Evolutionary conservation across 257 asterid genomes (phyloP), one percentile per base, ranked within the genome.

Genomic region (Jaltomata sinuosa): DNA sequence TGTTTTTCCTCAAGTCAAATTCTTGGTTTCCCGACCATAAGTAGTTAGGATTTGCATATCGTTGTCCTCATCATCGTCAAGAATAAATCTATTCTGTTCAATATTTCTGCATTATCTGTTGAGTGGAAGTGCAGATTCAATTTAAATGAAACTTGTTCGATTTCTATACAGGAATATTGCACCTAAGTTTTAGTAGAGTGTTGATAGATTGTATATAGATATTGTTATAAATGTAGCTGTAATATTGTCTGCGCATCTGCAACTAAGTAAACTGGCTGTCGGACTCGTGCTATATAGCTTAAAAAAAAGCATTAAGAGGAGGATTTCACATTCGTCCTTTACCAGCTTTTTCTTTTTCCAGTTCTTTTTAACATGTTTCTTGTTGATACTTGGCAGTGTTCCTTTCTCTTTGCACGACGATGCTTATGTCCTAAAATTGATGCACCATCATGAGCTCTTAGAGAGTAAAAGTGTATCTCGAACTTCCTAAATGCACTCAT

Each of bases 381-480:
- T 54, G 53, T 80, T 31, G 67, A 54, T 71, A n/a, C 54, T 71
- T 82, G 49, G 72, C 85, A 85, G 88, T 47, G 77, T 84, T 0
- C 85, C 83, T 10, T 85, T 85, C 50, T 10, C 79, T 32, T 16
- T 85, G 85, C 88, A 85, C 25, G 88, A 85, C 32, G 85, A 85
- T 74, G 85, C 80, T 25, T 12, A 45, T 49, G 31, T 85, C 65
- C 85, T 85, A 38, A 72, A 83, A 68, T 52, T 85, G 65, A 85
- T 85, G 83, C 85, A 25, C 88, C 78, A 34, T 22, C 59, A 31
- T 74, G 83, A 49, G 57, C 76, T 82, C 57, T 67, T 81, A 0
- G 71, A 85, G 80, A 36, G 71, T 47, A 29, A 38, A 82, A 29
- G 53, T n/a, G 62, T 25, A 21, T 57, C 71, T 61, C 54, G 1